These are phyloP conservation scores for Myriosclerotinia scirpicola DNA, from an alignment of 2,329 filamentous ascomycete genomes.

Conservation along the genomic window DNA sequence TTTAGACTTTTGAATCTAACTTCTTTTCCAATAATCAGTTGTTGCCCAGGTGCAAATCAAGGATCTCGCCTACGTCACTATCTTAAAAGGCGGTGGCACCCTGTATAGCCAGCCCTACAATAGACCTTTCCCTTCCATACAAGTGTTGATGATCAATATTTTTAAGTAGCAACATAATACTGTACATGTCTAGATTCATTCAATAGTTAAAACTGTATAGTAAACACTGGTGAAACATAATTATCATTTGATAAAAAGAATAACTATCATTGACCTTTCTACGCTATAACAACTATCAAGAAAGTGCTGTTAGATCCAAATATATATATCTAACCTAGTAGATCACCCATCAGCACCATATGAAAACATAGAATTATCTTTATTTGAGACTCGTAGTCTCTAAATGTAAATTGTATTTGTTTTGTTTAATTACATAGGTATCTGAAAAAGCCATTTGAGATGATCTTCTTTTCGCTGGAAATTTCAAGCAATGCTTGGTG, in stretches of 20 bases:
- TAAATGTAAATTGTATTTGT: slow-evolving; percentile 28
- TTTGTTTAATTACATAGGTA: slow-evolving; percentile 25
- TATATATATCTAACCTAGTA: background rate
- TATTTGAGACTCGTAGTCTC: slow-evolving; percentile 36
- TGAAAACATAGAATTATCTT: background rate
- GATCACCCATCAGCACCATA: background rate
- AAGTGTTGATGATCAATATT: background rate
- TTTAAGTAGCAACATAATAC: background rate
- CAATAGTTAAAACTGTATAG: too few species aligned
- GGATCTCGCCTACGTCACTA: slow-evolving; percentile 12
- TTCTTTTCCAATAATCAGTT: background rate
- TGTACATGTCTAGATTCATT: too few species aligned
- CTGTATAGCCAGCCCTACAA: background rate
- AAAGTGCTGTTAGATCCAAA: too few species aligned
- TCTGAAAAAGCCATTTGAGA: slow-evolving; percentile 32
- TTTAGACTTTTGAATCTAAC: background rate
- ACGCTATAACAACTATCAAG: too few species aligned
- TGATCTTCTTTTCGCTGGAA: slow-evolving; percentile 26
- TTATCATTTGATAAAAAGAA: too few species aligned
- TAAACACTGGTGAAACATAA: too few species aligned
- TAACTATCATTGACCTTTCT: too few species aligned
- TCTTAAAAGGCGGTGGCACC: background rate
- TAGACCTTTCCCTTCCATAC: background rate
- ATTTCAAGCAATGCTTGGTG: slow-evolving; percentile 15
- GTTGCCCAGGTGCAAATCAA: background rate